These are phyloP conservation scores for Gracilaria gracilis DNA, from an alignment of 23 red algal genomes.

Conservation along the genomic window DNA sequence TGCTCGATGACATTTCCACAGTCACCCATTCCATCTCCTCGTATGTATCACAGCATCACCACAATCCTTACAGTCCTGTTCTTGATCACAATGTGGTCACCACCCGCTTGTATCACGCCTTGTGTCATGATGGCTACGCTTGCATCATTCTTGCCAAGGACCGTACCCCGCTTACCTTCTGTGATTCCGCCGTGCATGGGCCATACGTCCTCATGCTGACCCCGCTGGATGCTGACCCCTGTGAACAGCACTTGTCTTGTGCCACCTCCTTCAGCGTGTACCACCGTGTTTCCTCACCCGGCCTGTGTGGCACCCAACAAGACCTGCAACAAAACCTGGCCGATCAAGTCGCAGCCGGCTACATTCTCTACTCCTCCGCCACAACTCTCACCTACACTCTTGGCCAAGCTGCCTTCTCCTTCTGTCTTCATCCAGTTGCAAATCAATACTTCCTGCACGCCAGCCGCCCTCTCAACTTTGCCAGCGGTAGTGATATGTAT, in stretches of 20 bases:
- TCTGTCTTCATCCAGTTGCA: conserved; percentile 91
- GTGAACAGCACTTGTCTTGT: conserved; percentile 51
- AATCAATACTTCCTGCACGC: conserved; percentile 87
- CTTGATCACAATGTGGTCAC: conserved; percentile 46
- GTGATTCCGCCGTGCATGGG: conserved; percentile 76
- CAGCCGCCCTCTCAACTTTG: conserved; percentile 26
- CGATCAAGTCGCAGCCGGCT: conserved; percentile 88
- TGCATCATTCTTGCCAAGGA: conserved; percentile 80
- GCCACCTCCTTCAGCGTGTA: conserved; percentile 89
- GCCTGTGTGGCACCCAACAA: conserved; percentile 58
- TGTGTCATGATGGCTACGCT: conserved; percentile 95
- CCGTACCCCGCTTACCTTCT: conserved; percentile 60
- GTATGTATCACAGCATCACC: conserved; percentile 58
- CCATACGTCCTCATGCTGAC: conserved; percentile 81
- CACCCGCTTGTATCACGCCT: conserved; percentile 63
- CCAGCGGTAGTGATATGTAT: conserved; percentile 7
- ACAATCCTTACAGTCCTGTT: not conserved
- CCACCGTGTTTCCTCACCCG: conserved; percentile 63
- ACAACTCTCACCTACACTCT: conserved; percentile 85
- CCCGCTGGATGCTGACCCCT: conserved; percentile 70
- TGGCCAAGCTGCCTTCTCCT: conserved; percentile 69
- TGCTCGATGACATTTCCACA: conserved; percentile 91
- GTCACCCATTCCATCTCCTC: conserved; percentile 79
- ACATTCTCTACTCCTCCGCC: conserved; percentile 78
- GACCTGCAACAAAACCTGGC: conserved; percentile 75